Percentiles rank a stretch among this genome's conserved stretches.
phyloP scores from a whole-genome alignment of 2,329 filamentous ascomycete genomes.

The Orbilia oligospora region DNA sequence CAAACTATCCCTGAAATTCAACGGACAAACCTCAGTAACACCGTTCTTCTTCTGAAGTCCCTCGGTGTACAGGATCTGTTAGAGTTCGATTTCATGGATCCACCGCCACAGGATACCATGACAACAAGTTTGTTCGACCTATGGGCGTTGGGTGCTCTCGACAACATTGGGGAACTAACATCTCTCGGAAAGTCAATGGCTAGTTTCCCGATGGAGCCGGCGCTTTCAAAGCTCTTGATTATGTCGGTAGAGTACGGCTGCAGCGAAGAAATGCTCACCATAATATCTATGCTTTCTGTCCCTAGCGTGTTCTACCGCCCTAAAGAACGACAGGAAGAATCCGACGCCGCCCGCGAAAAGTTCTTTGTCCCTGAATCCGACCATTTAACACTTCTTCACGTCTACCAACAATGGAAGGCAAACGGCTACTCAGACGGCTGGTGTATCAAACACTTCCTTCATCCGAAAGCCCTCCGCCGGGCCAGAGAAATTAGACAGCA shows the following conservation, averaged over 20 bases:
- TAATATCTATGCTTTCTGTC: constrained; percentile 97
- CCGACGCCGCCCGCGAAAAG: constrained; percentile 93
- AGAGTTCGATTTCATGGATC: constrained; percentile 99
- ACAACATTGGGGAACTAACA: constrained; percentile 94
- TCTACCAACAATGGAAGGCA: constrained; percentile 94
- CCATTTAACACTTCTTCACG: constrained; percentile 93
- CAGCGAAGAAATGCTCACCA: constrained; percentile 97
- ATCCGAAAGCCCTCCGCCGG: constrained; percentile 91
- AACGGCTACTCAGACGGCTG: constrained; percentile 92
- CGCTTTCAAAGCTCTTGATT: constrained; percentile 93
- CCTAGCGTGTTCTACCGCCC: constrained; percentile 97
- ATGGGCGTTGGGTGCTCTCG: constrained; percentile 93
- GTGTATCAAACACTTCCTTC: constrained; percentile 93
- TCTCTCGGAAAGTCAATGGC: constrained; percentile 92
- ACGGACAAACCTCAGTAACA: constrained; percentile 94
- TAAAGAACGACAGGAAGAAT: constrained; percentile 96
- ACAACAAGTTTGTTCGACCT: constrained; percentile 97
- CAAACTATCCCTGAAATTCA: constrained; percentile 98
- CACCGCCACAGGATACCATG: constrained; percentile 96
- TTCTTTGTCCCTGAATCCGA: constrained; percentile 99
- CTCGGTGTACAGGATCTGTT: constrained; percentile 93
- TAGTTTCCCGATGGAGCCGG: constrained; percentile 97
- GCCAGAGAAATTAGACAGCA: constrained; percentile 96
- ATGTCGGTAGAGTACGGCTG: constrained; percentile 91
- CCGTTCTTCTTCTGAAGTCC: constrained; percentile 92